A percentile compares a stretch with the other conserved stretches of the same genome.
phyloP scores from a whole-genome alignment of 345 rosid genomes.

The Hibiscus trionum region DNA sequence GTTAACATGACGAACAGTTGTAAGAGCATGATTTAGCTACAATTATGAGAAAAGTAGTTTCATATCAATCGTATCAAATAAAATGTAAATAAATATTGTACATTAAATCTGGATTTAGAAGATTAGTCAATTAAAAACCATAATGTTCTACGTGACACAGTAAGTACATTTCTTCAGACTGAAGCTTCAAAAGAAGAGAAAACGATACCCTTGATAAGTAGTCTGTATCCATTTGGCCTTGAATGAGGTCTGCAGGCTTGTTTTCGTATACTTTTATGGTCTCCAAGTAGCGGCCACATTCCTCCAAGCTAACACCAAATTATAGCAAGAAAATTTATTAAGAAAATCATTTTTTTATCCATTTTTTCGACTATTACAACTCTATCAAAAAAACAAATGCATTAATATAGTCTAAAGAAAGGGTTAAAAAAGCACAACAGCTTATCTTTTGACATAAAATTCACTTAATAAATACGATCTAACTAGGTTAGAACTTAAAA shows the following conservation, averaged over 20 bases:
- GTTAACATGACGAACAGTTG: slow-evolving; percentile 78
- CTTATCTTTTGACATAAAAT: neutral
- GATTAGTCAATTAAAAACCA: neutral
- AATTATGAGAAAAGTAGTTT: slow-evolving; percentile 18
- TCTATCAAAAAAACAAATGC: neutral
- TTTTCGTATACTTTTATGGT: slow-evolving; percentile 89
- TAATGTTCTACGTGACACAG: neutral
- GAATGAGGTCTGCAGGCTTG: slow-evolving; percentile 92
- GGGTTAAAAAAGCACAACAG: neutral
- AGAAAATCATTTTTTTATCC: neutral
- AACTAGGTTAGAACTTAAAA: neutral
- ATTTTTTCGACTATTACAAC: neutral
- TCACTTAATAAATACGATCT: neutral
- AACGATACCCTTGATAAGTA: slow-evolving; percentile 65
- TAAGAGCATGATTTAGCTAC: slow-evolving; percentile 79
- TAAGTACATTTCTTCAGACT: neutral
- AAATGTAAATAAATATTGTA: neutral
- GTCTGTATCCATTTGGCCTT: slow-evolving; percentile 89
- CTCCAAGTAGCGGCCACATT: slow-evolving; percentile 96
- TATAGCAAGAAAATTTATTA: neutral
- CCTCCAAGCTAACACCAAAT: slow-evolving; percentile 61
- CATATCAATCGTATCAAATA: neutral
- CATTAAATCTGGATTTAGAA: neutral
- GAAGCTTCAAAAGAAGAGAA: neutral
- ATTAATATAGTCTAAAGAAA: neutral